These are phyloP conservation scores for Dalbergia cultrata DNA, from an alignment of 306 rosid species.

Conservation along the genomic window DNA sequence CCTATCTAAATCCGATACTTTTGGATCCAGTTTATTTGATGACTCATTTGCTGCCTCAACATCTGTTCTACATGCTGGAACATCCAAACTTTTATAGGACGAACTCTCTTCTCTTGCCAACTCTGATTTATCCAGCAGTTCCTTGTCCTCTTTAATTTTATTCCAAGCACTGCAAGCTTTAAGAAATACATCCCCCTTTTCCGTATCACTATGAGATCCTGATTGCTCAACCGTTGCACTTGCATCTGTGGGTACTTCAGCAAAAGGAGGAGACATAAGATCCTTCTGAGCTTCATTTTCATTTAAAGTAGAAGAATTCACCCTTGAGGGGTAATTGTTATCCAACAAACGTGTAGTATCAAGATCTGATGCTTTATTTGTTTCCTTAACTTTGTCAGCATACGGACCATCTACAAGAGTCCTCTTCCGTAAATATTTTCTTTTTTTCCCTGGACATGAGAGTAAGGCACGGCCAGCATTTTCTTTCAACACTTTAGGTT, in stretches of 20 bases:
- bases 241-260: conserved; percentile 39
- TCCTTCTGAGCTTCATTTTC: conserved; percentile 60
- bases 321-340: conserved; percentile 46
- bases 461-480: conserved; percentile 46
- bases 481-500: conserved; percentile 45
- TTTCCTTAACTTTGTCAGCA: conserved; percentile 49
- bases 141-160: conserved; percentile 52
- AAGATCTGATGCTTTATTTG: conserved; percentile 45
- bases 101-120: conserved; percentile 57
- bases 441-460: conserved; percentile 55
- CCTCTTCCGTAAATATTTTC: conserved; percentile 44
- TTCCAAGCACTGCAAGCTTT: conserved; percentile 55
- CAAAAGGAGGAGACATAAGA: conserved; percentile 38
- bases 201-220: conserved; percentile 45
- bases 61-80: conserved; percentile 51
- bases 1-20: conserved; percentile 55
- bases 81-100: conserved; percentile 52
- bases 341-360: conserved; percentile 41
- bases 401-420: conserved; percentile 42
- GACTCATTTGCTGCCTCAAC: conserved; percentile 46
- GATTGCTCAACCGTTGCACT: conserved; percentile 48
- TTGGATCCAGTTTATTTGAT: conserved; percentile 46
- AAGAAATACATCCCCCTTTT: conserved; percentile 48
- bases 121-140: conserved; percentile 51
- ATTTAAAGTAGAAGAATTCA: conserved; percentile 43